A percentile compares a stretch with the other conserved stretches of the same genome.
Conservation (phyloP, 257 asterid genomes). For the Verbascum thapsus region DNA sequence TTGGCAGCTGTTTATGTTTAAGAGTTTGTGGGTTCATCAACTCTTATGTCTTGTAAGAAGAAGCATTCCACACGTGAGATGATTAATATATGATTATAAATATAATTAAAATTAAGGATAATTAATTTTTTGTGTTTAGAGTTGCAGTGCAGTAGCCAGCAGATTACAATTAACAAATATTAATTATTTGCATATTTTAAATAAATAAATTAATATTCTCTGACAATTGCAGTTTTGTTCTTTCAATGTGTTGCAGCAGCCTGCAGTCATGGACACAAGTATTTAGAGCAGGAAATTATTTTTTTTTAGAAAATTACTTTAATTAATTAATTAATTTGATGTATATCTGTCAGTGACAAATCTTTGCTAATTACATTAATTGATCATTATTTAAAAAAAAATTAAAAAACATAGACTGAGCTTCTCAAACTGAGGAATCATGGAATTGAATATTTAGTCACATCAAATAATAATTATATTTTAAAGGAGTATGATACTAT, state of each 20-base stretch:
- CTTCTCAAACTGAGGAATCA: not conserved
- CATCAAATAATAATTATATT: no score
- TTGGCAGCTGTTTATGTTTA: constrained; percentile 19
- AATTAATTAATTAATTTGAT: not conserved
- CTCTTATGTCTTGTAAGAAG: not conserved
- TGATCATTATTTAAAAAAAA: no score
- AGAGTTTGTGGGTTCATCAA: not conserved
- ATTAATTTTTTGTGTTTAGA: constrained; percentile 6
- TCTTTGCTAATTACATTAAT: not conserved
- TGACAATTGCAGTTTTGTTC: constrained; percentile 6
- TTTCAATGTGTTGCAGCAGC: no score
- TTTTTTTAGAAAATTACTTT: not conserved
- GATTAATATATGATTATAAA: not conserved
- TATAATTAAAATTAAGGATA: not conserved
- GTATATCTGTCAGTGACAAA: not conserved
- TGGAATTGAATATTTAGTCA: not conserved
- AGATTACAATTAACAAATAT: not conserved
- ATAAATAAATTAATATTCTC: not conserved
- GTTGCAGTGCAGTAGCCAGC: not conserved
- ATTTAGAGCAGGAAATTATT: no score
- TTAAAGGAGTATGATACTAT: no score
- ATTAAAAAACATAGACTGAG: not conserved
- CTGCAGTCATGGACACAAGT: constrained; percentile 13
- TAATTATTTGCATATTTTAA: not conserved
- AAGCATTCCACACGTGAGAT: not conserved